Base-by-base conservation (phyloP, 192 early-diverging fungal genomes). In the Helicostylum pulchrum region DNA sequence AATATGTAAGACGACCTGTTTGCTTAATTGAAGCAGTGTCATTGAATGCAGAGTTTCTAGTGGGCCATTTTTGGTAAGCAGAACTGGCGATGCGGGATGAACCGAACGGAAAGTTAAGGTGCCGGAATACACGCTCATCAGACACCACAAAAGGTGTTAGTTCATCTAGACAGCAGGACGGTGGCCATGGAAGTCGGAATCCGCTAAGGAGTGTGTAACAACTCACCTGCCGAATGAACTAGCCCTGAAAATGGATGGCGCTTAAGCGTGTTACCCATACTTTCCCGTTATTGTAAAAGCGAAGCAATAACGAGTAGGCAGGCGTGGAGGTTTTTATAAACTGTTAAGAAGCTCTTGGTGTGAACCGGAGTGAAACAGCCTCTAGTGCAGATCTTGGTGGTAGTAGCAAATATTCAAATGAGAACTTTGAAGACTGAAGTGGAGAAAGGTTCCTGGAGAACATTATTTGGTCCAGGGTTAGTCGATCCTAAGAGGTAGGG, bases 11-110 rank as follows among this genome's bases (percentile, higher is more conserved):
- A 86, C 77, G 83, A 72, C 74, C 68, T 50, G 61, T 82, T 80
- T 87, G 68, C 83, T 89, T 89, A 68, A 85, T 72, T 89, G 83
- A 87, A 82, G 78, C 68, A 71, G 53, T 78, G 75, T 64, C 70
- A 70, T 78, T 69, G 83, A 85, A 89, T 90, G 81, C 57, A 85
- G 81, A 88, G 86, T 85, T 85, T 88, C 86, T 87, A 85, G 88
- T 90, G 86, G 87, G 88, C 88, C 87, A 85, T 89, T 89, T 68
- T 90, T 90, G 86, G 86, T 88, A 88, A 88, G 86, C 89, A 88
- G 86, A 91, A 88, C 87, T 89, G 86, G 87, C 81, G 85, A 88
- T 87, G 85, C 85, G 83, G 87, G 87, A 88, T 88, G 89, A 90
- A 90, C 87, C 85, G 81, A 87, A 87, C 85, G 81, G 72, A 68